These are phyloP conservation scores for Malus asiatica DNA, from an alignment of 306 rosid species.

Conservation along the genomic window DNA sequence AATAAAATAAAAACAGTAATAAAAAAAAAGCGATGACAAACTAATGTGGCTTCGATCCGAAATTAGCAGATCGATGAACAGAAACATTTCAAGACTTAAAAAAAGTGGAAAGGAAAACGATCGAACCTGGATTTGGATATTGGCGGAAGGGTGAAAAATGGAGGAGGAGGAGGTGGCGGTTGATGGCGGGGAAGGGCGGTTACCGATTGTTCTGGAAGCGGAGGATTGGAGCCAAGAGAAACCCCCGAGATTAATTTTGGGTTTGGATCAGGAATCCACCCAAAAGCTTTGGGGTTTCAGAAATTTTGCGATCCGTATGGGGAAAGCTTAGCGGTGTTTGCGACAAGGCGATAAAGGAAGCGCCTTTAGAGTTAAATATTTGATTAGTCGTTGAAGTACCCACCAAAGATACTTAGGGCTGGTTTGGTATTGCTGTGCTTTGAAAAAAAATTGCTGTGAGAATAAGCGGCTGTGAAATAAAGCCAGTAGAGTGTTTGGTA, in stretches of 20 bases:
- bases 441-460: too few species aligned
- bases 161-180: not conserved
- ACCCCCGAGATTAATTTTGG: not conserved
- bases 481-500: too few species aligned
- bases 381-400: too few species aligned
- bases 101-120: not conserved
- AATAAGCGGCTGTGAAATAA: too few species aligned
- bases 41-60: constrained; percentile 14
- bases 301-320: not conserved
- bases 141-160: not conserved
- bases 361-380: not conserved
- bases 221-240: not conserved
- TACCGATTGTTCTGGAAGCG: not conserved
- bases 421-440: too few species aligned
- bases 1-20: not conserved
- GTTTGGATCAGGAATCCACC: not conserved
- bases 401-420: too few species aligned
- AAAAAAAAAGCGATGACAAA: not conserved
- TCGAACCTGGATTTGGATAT: constrained; percentile 27
- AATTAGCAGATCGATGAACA: constrained; percentile 20
- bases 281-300: not conserved
- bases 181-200: not conserved
- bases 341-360: not conserved
- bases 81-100: not conserved
- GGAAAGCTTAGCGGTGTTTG: not conserved